Evolutionary conservation across 2,329 filamentous ascomycete genomes (phyloP).

Genomic region (Neonectria punicea): DNA sequence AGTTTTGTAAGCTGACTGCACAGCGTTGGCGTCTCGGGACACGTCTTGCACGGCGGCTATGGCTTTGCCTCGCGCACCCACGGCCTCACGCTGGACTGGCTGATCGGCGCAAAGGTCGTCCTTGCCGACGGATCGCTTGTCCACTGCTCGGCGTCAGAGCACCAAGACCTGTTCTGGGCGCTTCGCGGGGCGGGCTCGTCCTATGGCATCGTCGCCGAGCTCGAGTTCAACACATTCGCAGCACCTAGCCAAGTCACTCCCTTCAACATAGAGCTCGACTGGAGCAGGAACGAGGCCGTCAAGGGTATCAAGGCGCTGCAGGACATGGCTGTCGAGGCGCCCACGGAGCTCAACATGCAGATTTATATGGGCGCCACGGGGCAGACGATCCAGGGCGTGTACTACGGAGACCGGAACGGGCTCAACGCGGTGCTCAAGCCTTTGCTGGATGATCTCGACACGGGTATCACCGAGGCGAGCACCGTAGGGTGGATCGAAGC

Average conservation of each 20-base stretch:
- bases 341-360: constrained; percentile 45
- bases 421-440: constrained; percentile 33
- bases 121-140: constrained; percentile 41
- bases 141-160: constrained; percentile 36
- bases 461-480: constrained; percentile 16
- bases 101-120: constrained; percentile 44
- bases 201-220: constrained; percentile 45
- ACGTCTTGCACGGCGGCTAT: constrained; percentile 45
- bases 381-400: constrained; percentile 44
- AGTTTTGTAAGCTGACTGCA: constrained; percentile 14
- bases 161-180: constrained; percentile 46
- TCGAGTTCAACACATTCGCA: constrained; percentile 42
- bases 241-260: constrained; percentile 35
- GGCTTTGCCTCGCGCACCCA: constrained; percentile 44
- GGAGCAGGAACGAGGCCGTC: constrained; percentile 31
- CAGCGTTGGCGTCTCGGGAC: constrained; percentile 45
- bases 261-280: constrained; percentile 36
- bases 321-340: constrained; percentile 34
- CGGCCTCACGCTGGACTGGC: constrained; percentile 44
- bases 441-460: constrained; percentile 31
- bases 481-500: constrained; percentile 43
- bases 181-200: constrained; percentile 46
- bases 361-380: constrained; percentile 34
- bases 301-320: constrained; percentile 41
- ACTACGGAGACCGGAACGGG: constrained; percentile 36